Percentiles rank a stretch among this genome's conserved stretches.
phyloP scores from a whole-genome alignment of 1,284 basidiomycete species.

The Coniferiporia sulphurascens region DNA sequence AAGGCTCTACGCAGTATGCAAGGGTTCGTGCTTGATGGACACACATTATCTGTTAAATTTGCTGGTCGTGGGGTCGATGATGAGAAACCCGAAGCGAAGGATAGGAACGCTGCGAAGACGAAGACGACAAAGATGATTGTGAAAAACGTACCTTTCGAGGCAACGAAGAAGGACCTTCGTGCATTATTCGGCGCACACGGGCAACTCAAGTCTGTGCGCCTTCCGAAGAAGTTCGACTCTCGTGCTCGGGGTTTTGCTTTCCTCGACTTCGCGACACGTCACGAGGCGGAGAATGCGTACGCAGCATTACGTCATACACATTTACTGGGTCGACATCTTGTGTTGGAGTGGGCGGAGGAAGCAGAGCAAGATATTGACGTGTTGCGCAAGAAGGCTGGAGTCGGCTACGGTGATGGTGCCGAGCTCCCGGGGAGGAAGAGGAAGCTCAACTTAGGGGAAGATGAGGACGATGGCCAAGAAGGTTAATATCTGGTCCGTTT shows the following conservation, averaged over 20 bases:
- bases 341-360: constrained; percentile 91
- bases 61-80: constrained; percentile 81
- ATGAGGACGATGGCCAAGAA: constrained; percentile 32
- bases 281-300: constrained; percentile 85
- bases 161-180: constrained; percentile 87
- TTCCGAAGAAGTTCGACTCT: constrained; percentile 85
- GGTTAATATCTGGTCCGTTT: constrained; percentile 14
- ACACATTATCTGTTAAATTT: constrained; percentile 80
- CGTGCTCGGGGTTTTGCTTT: constrained; percentile 93
- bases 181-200: constrained; percentile 87
- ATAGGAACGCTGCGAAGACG: constrained; percentile 38
- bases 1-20: constrained; percentile 78
- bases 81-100: constrained; percentile 31
- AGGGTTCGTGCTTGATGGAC: constrained; percentile 84
- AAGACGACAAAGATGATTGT: constrained; percentile 88
- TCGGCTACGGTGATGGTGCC: constrained; percentile 63
- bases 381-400: constrained; percentile 74
- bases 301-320: constrained; percentile 88
- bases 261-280: constrained; percentile 84
- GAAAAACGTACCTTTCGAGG: constrained; percentile 98
- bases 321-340: constrained; percentile 91
- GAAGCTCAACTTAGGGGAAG: constrained; percentile 54
- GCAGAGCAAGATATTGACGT: constrained; percentile 68
- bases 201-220: constrained; percentile 84
- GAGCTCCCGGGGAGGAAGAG: constrained; percentile 66